Evolutionary conservation across 164 flowering plant species (phyloP).

Genomic region (Piper betle): DNA sequence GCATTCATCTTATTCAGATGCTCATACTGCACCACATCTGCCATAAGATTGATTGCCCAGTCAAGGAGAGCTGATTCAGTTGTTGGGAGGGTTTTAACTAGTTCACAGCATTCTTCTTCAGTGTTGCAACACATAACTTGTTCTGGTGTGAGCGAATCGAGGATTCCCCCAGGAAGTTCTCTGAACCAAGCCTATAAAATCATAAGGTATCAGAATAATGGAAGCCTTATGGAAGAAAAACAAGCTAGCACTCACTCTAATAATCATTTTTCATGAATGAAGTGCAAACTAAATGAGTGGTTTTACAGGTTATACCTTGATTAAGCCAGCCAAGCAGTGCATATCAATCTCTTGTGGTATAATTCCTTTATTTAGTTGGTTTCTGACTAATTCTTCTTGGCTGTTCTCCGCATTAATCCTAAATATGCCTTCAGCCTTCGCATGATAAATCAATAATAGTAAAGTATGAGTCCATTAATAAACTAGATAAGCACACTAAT

Average conservation of each 20-base stretch:
- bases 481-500: background rate
- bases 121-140: constrained; percentile 92
- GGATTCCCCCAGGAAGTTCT: constrained; percentile 88
- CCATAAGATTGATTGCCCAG: constrained; percentile 96
- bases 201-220: background rate
- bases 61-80: constrained; percentile 74
- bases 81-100: constrained; percentile 54
- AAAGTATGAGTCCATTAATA: background rate
- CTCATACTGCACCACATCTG: constrained; percentile 79
- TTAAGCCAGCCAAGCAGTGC: constrained; percentile 28
- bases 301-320: constrained; percentile 16
- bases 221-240: background rate
- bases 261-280: background rate
- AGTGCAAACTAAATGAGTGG: background rate
- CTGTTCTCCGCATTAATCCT: constrained; percentile 26
- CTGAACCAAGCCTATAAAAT: constrained; percentile 84
- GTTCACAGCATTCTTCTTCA: constrained; percentile 61
- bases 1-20: constrained; percentile 92
- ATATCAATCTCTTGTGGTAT: constrained; percentile 21
- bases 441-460: background rate
- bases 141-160: constrained; percentile 79
- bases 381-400: constrained; percentile 22
- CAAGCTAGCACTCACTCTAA: background rate
- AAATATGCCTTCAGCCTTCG: constrained; percentile 29
- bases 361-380: constrained; percentile 22